Conservation (phyloP, 495 filamentous ascomycete species). For the Aspergillus funiculosus region DNA sequence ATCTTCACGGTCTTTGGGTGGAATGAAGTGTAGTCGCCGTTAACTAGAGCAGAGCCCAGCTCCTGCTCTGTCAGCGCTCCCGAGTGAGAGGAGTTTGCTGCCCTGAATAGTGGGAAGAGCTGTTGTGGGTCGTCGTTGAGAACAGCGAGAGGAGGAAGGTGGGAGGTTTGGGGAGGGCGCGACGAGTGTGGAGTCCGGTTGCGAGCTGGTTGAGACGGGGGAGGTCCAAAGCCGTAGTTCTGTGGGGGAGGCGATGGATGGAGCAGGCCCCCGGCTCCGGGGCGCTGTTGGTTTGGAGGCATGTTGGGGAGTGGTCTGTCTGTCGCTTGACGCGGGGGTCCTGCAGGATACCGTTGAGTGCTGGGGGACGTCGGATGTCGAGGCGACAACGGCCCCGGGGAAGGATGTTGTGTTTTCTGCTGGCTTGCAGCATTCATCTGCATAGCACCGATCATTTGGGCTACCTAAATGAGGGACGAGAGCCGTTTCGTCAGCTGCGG, state of each 20-base stretch:
- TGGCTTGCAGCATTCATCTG: conserved; percentile 17
- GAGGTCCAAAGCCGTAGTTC: conserved; percentile 56
- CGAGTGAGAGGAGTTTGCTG: conserved; percentile 77
- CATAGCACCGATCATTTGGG: conserved; percentile 49
- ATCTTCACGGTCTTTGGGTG: conserved; percentile 94
- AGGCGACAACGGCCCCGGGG: conserved; percentile 25
- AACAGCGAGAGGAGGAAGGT: conserved; percentile 53
- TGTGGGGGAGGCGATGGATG: conserved; percentile 52
- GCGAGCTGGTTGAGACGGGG: conserved; percentile 41
- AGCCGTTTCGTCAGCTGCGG: conserved; percentile 8
- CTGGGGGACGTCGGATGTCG: conserved; percentile 30
- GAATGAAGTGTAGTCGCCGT: conserved; percentile 91
- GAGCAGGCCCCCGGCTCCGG: conserved; percentile 32
- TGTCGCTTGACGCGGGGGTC: conserved; percentile 23
- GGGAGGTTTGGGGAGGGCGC: conserved; percentile 50
- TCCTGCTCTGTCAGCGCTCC: conserved; percentile 83
- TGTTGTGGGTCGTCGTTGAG: conserved; percentile 56
- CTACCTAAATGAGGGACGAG: conserved; percentile 39
- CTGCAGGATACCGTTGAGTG: conserved; percentile 20
- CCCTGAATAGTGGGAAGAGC: conserved; percentile 80
- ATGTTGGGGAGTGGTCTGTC: conserved; percentile 30
- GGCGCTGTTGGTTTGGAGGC: conserved; percentile 26
- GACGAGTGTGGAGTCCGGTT: conserved; percentile 53
- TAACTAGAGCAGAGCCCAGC: conserved; percentile 86
- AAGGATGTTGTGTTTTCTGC: conserved; percentile 28